Percentiles rank a stretch among this genome's conserved stretches.
These are phyloP conservation scores for Ligustrum vulgare DNA, from an alignment of 257 asterid genomes.

Conservation along the genomic window DNA sequence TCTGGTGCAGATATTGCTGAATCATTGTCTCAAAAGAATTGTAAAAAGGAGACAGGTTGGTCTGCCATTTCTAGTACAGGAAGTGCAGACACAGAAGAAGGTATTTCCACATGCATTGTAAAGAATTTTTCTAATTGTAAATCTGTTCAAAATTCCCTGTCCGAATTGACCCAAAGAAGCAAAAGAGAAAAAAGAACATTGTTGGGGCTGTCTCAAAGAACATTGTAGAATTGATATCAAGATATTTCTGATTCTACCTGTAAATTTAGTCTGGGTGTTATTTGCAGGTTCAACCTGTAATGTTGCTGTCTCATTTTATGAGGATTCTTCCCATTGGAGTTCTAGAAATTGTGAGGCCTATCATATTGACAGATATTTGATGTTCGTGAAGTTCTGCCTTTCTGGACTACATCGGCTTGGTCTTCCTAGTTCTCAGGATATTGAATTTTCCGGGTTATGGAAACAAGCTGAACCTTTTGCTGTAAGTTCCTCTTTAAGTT, in stretches of 20 bases:
- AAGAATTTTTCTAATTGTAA: background rate
- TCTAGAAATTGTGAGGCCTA: constrained; percentile 24
- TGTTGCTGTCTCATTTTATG: constrained; percentile 24
- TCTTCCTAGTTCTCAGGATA: constrained; percentile 47
- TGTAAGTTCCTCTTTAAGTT: constrained; percentile 48
- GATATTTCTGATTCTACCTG: background rate
- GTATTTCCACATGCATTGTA: background rate
- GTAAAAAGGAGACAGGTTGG: constrained; percentile 24
- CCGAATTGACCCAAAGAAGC: background rate
- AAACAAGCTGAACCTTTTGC: constrained; percentile 54
- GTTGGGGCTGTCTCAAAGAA: background rate
- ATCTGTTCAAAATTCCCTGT: background rate
- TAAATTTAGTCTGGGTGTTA: constrained; percentile 9
- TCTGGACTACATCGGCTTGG: constrained; percentile 72
- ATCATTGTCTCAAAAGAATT: constrained; percentile 25
- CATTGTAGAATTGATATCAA: background rate
- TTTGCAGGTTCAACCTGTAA: constrained; percentile 46
- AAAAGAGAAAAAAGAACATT: background rate
- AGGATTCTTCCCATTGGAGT: constrained; percentile 26
- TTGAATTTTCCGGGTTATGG: constrained; percentile 59
- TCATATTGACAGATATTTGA: constrained; percentile 44
- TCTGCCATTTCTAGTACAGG: constrained; percentile 1
- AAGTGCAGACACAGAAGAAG: constrained; percentile 22
- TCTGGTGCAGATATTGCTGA: constrained; percentile 38
- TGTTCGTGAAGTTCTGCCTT: constrained; percentile 60